Evolutionary conservation across 257 asterid genomes (phyloP).

Genomic region (Petunia axillaris): DNA sequence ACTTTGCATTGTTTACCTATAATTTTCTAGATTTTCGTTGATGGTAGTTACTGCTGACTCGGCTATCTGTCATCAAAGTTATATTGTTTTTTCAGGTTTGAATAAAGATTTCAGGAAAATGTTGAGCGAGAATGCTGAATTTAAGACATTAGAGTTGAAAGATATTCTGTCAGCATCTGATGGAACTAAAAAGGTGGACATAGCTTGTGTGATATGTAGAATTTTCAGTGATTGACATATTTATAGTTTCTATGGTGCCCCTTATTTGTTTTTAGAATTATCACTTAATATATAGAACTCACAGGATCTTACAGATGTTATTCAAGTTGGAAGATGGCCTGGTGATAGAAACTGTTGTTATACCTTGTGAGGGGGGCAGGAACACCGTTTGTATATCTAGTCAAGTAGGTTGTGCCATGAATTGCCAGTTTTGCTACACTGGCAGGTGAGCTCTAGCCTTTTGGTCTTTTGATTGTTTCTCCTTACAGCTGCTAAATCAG

Average conservation of each 20-base stretch:
- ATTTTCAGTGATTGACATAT: conserved; percentile 10
- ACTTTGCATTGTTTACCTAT: background rate
- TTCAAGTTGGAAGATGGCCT: conserved; percentile 84
- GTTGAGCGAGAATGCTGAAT: conserved; percentile 72
- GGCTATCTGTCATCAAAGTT: background rate
- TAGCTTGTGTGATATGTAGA: conserved; percentile 22
- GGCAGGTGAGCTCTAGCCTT: conserved; percentile 64
- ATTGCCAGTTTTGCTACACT: conserved; percentile 98
- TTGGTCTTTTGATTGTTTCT: background rate
- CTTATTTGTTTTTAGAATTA: conserved; percentile 41
- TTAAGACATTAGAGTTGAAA: conserved; percentile 63
- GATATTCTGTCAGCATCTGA: conserved; percentile 77
- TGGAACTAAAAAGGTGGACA: conserved; percentile 92
- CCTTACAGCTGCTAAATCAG: conserved; percentile 8
- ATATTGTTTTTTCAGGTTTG: conserved; percentile 58
- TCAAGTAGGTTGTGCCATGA: conserved; percentile 98
- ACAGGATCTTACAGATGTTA: conserved; percentile 90
- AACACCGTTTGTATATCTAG: conserved; percentile 96
- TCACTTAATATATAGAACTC: conserved; percentile 63
- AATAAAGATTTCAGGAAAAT: conserved; percentile 83
- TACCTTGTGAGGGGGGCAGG: conserved; percentile 87
- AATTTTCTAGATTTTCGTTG: background rate
- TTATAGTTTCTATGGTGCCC: conserved; percentile 18
- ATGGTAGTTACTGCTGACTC: conserved; percentile 15
- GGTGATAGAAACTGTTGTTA: conserved; percentile 91